phyloP scores from a whole-genome alignment of 2,329 filamentous ascomycete species.

The Macrophomina tecta region DNA sequence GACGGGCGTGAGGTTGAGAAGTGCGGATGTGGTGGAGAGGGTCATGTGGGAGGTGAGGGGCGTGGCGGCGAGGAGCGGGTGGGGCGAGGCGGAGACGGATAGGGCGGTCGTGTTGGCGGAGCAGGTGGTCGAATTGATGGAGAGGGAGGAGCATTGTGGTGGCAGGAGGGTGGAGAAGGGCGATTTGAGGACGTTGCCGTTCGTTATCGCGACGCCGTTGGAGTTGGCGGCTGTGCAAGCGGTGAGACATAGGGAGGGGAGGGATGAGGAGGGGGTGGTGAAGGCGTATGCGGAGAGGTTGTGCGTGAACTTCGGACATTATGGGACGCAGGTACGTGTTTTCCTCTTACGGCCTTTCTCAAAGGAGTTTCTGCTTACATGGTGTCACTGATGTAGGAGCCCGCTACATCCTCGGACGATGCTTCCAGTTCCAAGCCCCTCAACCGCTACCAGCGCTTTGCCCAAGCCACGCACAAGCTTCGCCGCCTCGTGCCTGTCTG shows the following conservation, averaged over 20 bases:
- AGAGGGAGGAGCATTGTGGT: slow-evolving; percentile 47
- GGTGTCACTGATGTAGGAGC: not conserved
- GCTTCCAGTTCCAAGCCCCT: not conserved
- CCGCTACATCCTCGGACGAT: not conserved
- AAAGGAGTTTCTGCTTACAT: not conserved
- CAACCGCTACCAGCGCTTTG: slow-evolving; percentile 24
- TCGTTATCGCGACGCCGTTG: slow-evolving; percentile 50
- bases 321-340: slow-evolving; percentile 33
- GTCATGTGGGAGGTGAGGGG: slow-evolving; percentile 46
- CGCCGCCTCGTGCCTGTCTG: slow-evolving; percentile 44
- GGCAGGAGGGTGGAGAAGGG: slow-evolving; percentile 15
- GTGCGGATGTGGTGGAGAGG: slow-evolving; percentile 36
- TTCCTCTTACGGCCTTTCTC: not conserved
- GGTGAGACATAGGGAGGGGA: slow-evolving; percentile 39
- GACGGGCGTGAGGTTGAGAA: slow-evolving; percentile 37
- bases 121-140: slow-evolving; percentile 49
- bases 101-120: slow-evolving; percentile 48
- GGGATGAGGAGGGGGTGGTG: slow-evolving; percentile 46
- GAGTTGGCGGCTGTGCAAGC: slow-evolving; percentile 51
- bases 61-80: slow-evolving; percentile 41
- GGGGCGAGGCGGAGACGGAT: slow-evolving; percentile 45
- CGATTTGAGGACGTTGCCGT: slow-evolving; percentile 44
- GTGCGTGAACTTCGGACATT: slow-evolving; percentile 40
- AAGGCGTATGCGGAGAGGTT: slow-evolving; percentile 48
- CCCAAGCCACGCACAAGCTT: slow-evolving; percentile 36